These are phyloP conservation scores for Fusarium humuli DNA, from an alignment of 2,329 filamentous ascomycete species.

Conservation along the genomic window DNA sequence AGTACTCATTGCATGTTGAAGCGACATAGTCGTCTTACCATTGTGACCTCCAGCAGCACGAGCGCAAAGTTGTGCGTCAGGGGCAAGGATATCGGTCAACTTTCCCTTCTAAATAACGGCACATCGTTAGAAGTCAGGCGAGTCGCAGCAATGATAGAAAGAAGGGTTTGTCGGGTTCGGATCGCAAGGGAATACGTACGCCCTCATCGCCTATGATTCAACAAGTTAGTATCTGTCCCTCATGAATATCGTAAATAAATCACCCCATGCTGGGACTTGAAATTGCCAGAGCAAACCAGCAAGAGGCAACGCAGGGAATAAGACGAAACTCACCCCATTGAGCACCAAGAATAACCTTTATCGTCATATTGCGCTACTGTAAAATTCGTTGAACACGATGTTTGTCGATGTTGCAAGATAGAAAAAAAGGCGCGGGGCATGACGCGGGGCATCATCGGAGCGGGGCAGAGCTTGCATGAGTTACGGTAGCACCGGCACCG, in stretches of 20 bases:
- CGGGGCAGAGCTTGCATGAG: constrained; percentile 12
- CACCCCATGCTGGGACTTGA: not conserved
- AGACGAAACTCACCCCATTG: constrained; percentile 6
- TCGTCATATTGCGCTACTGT: constrained; percentile 13
- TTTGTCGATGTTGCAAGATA: constrained; percentile 17
- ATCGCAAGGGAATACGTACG: constrained; percentile 4
- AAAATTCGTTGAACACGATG: constrained; percentile 13
- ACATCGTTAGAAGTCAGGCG: constrained; percentile 3
- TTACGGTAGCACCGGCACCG: constrained; percentile 5
- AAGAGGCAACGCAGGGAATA: not conserved
- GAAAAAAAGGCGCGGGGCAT: constrained; percentile 15
- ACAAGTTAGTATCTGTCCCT: not conserved
- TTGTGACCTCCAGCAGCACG: constrained; percentile 27
- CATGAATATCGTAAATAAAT: not conserved
- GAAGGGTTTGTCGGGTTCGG: not conserved
- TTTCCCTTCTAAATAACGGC: constrained; percentile 17
- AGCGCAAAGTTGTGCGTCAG: constrained; percentile 25
- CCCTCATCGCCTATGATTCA: constrained; percentile 12
- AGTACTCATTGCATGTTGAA: not conserved
- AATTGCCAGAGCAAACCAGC: too few relatives aligned
- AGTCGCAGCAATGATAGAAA: not conserved
- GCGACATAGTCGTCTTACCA: not conserved
- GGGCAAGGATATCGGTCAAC: constrained; percentile 25
- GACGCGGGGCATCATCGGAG: constrained; percentile 15
- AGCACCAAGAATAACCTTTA: constrained; percentile 17